Evolutionary conservation across 148 eudicot species (phyloP).

Genomic region (Suaeda aralocaspica): DNA sequence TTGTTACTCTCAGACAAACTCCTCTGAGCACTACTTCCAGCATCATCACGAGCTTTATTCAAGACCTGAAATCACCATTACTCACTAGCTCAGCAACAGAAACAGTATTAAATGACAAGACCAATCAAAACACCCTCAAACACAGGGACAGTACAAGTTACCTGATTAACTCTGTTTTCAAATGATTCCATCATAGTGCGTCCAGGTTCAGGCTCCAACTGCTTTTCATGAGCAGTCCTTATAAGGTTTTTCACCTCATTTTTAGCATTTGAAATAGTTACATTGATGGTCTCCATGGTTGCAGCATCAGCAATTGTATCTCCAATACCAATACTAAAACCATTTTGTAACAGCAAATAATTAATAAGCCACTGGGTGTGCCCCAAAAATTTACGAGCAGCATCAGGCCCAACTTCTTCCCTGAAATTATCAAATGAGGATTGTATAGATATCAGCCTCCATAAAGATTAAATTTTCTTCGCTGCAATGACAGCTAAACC

Average conservation of each 20-base stretch:
- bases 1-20: conserved; percentile 95
- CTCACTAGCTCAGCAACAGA: conserved; percentile 1
- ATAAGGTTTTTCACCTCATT: conserved; percentile 87
- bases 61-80: conserved; percentile 49
- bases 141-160: conserved; percentile 8
- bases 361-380: conserved; percentile 99
- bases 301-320: conserved; percentile 98
- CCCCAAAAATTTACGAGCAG: conserved; percentile 97
- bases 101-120: neutral
- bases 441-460: no score
- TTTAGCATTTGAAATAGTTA: conserved; percentile 89
- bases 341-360: conserved; percentile 93
- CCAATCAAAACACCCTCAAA: neutral
- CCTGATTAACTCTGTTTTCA: conserved; percentile 99
- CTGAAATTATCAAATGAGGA: no score
- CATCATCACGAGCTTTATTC: conserved; percentile 99
- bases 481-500: neutral
- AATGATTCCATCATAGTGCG: conserved; percentile 99
- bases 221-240: conserved; percentile 66
- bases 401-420: conserved; percentile 99
- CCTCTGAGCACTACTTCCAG: conserved; percentile 96
- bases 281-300: conserved; percentile 89
- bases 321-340: conserved; percentile 96
- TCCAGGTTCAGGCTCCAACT: conserved; percentile 95
- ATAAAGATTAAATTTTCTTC: no score